Base-by-base conservation (phyloP, 2,329 filamentous ascomycete genomes). In the Diaporthe capsici region DNA sequence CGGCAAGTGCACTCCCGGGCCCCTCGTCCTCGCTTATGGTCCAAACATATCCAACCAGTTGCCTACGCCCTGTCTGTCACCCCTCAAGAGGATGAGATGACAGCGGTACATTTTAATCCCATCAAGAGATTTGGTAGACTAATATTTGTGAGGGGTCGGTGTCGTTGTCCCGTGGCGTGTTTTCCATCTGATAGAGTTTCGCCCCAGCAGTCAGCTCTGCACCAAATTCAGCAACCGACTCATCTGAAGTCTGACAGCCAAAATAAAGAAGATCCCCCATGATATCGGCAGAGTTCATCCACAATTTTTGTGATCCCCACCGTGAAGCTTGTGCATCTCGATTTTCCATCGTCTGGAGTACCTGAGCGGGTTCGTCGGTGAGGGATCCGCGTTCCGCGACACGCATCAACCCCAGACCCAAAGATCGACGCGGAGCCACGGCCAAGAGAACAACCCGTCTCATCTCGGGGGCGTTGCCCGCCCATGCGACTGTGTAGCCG, bases 311-410 rank as follows among this genome's bases (percentile, higher is more conserved):
- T 9, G n/a, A 17, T 53, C 34, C 22, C 31, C 65, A 8, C 47
- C 9, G 8, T 70, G 34, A 42, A 42, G 34, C 44, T 55, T 34
- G 34, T 17, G 55, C 25, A 70, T 55, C 49, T 55, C 31, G 17
- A 42, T 4, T 55, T 31, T 6, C 8, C 17, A 31, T 3, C 13
- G 3, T 51, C 31, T 68, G 65, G 34, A 53, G 34, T 28, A 31
- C n/a, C 8, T 12, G 47, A 42, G 47, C 31, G 34, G 49, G 34
- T 55, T 22, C 34, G 13, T 55, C 47, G 49, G 65, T 70, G 65
- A 55, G 9, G 65, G 65, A 70, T 70, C 65, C 65, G 49, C 65
- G 10, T 39, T 70, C 65, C 34, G 65, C 65, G 65, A 70, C 65
- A 70, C 34, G 4, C 49, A 15, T 3, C 65, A 68, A 68, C 49